A percentile compares a stretch with the other conserved stretches of the same genome.
phyloP scores from a whole-genome alignment of 1,284 basidiomycete species.

The Cystobasidium sp. region DNA sequence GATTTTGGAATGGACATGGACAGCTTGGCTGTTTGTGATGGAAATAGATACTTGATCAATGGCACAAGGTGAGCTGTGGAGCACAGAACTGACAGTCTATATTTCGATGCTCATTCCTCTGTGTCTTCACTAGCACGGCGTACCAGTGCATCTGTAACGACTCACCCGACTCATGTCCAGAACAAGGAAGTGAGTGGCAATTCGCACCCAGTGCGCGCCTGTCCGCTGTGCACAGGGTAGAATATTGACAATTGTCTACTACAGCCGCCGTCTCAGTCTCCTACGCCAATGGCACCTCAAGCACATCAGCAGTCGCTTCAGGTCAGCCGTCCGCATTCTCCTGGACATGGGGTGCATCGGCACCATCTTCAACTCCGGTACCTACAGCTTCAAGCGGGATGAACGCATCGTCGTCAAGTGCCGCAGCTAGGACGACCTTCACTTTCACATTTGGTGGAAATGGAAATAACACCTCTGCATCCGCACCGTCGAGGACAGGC shows the following conservation, averaged over 20 bases:
- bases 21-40: slow-evolving; percentile 15
- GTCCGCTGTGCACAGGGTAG: neutral
- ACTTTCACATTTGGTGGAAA: slow-evolving; percentile 9
- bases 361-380: neutral
- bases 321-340: slow-evolving; percentile 21
- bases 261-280: slow-evolving; percentile 27
- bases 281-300: slow-evolving; percentile 29
- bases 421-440: slow-evolving; percentile 30
- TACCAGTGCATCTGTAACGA: slow-evolving; percentile 41
- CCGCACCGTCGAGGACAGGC: neutral
- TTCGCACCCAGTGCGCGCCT: neutral
- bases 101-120: neutral
- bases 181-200: slow-evolving; percentile 17
- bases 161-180: slow-evolving; percentile 28
- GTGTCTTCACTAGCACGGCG: slow-evolving; percentile 3
- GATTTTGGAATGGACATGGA: slow-evolving; percentile 15
- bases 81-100: neutral
- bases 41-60: slow-evolving; percentile 22
- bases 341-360: slow-evolving; percentile 29
- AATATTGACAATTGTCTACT: neutral
- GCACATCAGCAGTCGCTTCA: slow-evolving; percentile 10
- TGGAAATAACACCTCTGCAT: neutral
- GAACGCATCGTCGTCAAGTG: neutral
- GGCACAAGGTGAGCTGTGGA: slow-evolving; percentile 6
- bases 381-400: neutral